Evolutionary conservation across 2,329 filamentous ascomycete genomes (phyloP), one percentile per base, ranked within the genome.

Genomic region (Phaeoacremonium minimum): DNA sequence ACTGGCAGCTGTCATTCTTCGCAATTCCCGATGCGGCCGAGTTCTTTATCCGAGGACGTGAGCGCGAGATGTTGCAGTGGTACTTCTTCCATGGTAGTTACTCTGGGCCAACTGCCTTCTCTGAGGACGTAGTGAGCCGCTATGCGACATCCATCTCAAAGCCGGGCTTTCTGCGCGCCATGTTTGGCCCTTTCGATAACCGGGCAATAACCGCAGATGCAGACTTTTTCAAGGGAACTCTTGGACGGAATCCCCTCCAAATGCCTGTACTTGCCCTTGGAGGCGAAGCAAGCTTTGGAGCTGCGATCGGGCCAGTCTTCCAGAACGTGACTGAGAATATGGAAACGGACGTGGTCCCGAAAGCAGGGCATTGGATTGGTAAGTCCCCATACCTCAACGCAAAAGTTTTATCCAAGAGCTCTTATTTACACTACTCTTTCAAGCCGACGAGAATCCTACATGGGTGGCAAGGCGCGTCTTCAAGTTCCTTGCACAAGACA

Each of bases 71-170:
- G 42, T 46, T 70, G 1, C 44, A 56, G 13, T 69, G 66, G 67
- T 71, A 69, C 33, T 70, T 70, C 38, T 70, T 52, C 38, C 66
- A 71, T 20, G 52, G 52, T 0, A 61, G 55, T 14, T 71, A 70
- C 42, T 58, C 61, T 0, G 66, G 67, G 1, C 47, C 47, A 2
- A 46, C 56, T 20, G 49, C 56, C 2, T 55, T 69, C 11, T 55
- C 55, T 2, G 55, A 61, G 26, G 63, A 66, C 11, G 57, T 58
- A 1, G 44, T 69, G 0, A 57, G 61, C 20, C 48, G 52, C 13
- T 69, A 67, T 30, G 52, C 63, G 1, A 53, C 41, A 9, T 54
- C 54, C 13, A 63, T 70, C n/a, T 50, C 56, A 1, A 70, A 69
- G 43, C 63, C 65, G 0, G 65, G 66, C 0, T 69, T 68, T 33